These are phyloP conservation scores for Calophaca sinica DNA, from an alignment of 306 rosid genomes.

Conservation along the genomic window DNA sequence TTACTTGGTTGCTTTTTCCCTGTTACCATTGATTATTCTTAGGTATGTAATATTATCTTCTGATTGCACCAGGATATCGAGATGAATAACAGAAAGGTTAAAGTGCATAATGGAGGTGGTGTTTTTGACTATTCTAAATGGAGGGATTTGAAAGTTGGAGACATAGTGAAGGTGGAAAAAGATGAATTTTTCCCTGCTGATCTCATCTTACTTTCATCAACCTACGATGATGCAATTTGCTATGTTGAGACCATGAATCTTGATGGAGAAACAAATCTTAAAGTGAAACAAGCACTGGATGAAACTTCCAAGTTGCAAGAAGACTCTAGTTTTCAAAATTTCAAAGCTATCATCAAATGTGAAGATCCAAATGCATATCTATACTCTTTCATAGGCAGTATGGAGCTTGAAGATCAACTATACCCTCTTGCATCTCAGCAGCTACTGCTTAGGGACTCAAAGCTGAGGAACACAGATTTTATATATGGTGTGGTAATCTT, in stretches of 20 bases:
- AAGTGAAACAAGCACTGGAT: slow-evolving; percentile 74
- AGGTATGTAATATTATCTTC: slow-evolving; percentile 42
- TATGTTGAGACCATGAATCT: slow-evolving; percentile 93
- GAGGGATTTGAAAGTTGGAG: slow-evolving; percentile 84
- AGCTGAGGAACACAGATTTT: slow-evolving; percentile 85
- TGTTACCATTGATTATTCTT: slow-evolving; percentile 5
- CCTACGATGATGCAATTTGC: slow-evolving; percentile 84
- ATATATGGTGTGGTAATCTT: slow-evolving; percentile 82
- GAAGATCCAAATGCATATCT: slow-evolving; percentile 96
- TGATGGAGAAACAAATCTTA: slow-evolving; percentile 94
- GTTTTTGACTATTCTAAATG: slow-evolving; percentile 66
- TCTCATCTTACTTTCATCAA: slow-evolving; percentile 85
- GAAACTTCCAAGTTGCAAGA: slow-evolving; percentile 72
- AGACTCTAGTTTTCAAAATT: slow-evolving; percentile 61
- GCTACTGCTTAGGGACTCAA: slow-evolving; percentile 89
- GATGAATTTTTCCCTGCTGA: slow-evolving; percentile 94
- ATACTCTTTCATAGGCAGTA: slow-evolving; percentile 76
- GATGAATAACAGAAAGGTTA: slow-evolving; percentile 81
- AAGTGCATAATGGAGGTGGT: slow-evolving; percentile 68
- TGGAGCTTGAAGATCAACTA: slow-evolving; percentile 66
- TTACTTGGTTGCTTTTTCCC: too few relatives aligned
- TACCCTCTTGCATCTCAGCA: slow-evolving; percentile 87
- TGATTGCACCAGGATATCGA: slow-evolving; percentile 76
- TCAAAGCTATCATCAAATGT: slow-evolving; percentile 80
- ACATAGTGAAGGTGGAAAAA: slow-evolving; percentile 80